phyloP scores from a whole-genome alignment of 2,329 filamentous ascomycete genomes.

The Cladophialophora immunda region DNA sequence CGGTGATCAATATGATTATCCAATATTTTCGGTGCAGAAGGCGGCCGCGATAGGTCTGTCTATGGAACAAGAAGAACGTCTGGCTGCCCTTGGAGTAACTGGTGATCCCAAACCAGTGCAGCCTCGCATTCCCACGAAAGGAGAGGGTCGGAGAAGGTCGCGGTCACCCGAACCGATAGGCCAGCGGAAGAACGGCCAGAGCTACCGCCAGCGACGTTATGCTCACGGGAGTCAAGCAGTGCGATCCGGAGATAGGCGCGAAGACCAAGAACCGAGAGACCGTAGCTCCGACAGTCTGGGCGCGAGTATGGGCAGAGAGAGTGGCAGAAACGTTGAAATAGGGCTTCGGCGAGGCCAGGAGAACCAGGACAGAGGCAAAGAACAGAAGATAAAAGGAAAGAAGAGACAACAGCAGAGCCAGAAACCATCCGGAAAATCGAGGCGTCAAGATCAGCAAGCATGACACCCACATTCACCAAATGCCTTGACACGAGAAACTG shows the following conservation, averaged over 20 bases:
- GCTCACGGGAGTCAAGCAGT: not conserved
- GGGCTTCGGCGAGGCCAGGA: not conserved
- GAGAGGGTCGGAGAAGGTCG: not conserved
- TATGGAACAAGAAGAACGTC: slow-evolving; percentile 13
- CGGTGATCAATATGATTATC: not conserved
- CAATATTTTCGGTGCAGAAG: not conserved
- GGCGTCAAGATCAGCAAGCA: not conserved
- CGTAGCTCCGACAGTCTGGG: not conserved
- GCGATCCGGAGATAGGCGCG: not conserved
- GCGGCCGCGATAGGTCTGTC: not conserved
- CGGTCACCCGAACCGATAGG: not conserved
- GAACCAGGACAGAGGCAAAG: not conserved
- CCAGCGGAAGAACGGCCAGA: not conserved
- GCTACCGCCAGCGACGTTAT: slow-evolving; percentile 10
- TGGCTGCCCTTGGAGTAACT: not conserved
- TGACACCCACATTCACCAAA: not conserved
- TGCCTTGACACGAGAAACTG: not conserved
- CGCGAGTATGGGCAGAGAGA: not conserved
- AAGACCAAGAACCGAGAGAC: not conserved
- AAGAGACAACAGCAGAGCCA: not conserved
- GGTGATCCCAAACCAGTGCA: not conserved
- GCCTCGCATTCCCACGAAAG: not conserved
- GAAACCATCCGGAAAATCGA: not conserved
- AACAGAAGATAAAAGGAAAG: slow-evolving; percentile 10
- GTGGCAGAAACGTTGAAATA: not conserved